phyloP scores from a whole-genome alignment of 2,329 filamentous ascomycete species.

The Fusarium robinianum region DNA sequence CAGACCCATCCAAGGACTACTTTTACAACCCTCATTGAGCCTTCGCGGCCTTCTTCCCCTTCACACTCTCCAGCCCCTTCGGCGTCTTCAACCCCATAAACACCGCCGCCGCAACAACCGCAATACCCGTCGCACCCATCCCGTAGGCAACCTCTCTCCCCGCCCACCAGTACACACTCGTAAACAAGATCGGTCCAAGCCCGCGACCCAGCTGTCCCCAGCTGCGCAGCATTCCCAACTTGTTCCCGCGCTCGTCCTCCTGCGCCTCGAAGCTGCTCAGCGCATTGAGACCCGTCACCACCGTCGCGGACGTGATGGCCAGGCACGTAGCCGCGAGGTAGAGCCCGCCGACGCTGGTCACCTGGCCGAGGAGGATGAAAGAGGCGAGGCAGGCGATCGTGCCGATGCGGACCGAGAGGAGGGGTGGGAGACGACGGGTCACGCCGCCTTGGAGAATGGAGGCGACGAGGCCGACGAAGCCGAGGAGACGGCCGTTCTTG shows the following conservation, averaged over 20 bases:
- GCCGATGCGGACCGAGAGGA: slow-evolving; percentile 78
- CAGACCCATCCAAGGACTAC: neutral
- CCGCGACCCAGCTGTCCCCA: slow-evolving; percentile 88
- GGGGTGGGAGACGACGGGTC: slow-evolving; percentile 79
- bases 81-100: slow-evolving; percentile 74
- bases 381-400: slow-evolving; percentile 76
- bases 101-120: slow-evolving; percentile 71
- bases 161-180: slow-evolving; percentile 97
- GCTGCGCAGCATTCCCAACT: slow-evolving; percentile 79
- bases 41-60: slow-evolving; percentile 29
- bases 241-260: slow-evolving; percentile 79
- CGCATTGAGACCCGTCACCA: slow-evolving; percentile 91
- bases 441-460: slow-evolving; percentile 93
- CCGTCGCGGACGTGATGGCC: slow-evolving; percentile 89
- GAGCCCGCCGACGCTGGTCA: slow-evolving; percentile 69
- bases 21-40: slow-evolving; percentile 16
- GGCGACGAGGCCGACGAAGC: slow-evolving; percentile 88
- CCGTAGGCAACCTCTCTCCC: slow-evolving; percentile 84
- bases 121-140: slow-evolving; percentile 79
- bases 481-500: slow-evolving; percentile 82
- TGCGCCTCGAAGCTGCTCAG: slow-evolving; percentile 87
- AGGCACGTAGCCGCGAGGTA: slow-evolving; percentile 83
- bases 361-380: slow-evolving; percentile 76
- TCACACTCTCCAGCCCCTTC: slow-evolving; percentile 26
- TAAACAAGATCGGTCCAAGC: slow-evolving; percentile 86